Evolutionary conservation across 2,329 filamentous ascomycete genomes (phyloP), one percentile per base, ranked within the genome.

Genomic region (Fusarium poae): DNA sequence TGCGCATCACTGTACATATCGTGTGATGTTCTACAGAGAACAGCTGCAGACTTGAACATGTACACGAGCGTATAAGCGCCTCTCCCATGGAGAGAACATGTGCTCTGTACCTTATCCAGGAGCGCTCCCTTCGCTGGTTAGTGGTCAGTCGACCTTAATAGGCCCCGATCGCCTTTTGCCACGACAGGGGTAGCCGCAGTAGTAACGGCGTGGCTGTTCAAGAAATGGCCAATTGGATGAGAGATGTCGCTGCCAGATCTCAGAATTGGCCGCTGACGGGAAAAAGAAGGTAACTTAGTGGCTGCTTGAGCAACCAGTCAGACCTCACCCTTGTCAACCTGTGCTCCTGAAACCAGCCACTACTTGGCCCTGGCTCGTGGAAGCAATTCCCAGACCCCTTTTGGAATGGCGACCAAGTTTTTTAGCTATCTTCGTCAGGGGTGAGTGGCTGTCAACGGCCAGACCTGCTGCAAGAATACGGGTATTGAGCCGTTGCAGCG

Each of bases 331-430:
- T 49, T 23, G 57, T 32, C 57, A 53, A 49, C 59, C 45, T 40
- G 68, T 60, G 57, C 53, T 68, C 64, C 72, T 74, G 72, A 74
- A 74, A 74, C 72, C 67, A 65, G 71, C 71, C 71, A 71, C 66
- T 53, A 34, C 58, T 48, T 67, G 53, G 55, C 60, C 62, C 67
- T 62, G 42, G 52, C 49, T 68, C 64, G 65, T 61, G 65, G 61
- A 59, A 43, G 16, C 40, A 25, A 45, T 44, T 56, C 58, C 60
- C 54, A 20, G 42, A 15, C 62, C 62, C 55, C 53, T 51, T 71
- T 62, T 53, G 52, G 64, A 62, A 58, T 56, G 65, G 35, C 46
- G 39, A 39, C 53, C 50, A 49, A 64, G 51, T 59, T 70, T 62
- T 67, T 60, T 43, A n/a, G 29, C n/a, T 62, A 53, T 48, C 44